Evolutionary conservation across 2,329 filamentous ascomycete genomes (phyloP), one percentile per base, ranked within the genome.

Genomic region (Dothideomycetes sp.): DNA sequence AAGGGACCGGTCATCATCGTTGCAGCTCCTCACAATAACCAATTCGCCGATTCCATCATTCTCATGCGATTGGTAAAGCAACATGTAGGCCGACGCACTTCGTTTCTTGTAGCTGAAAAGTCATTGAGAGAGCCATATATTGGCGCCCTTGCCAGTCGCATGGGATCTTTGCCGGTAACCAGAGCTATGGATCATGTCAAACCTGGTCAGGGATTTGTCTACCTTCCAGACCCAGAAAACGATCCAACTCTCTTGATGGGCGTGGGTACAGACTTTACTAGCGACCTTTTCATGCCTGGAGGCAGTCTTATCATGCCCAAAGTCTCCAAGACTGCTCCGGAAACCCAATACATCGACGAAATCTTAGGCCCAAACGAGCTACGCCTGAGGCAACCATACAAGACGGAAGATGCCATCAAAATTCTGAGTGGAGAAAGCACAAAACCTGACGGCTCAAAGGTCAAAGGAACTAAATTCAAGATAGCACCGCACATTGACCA

Each of bases 21-120:
- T 51, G 91, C 88, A 30, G 91, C 89, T 41, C 91, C 91, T 50
- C 91, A 98, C 70, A 89, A 89, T 45, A 98, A 98, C 61, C 86
- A 91, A 80, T 98, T 98, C 53, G 88, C 96, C 57, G 91, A 98
- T 57, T 89, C 87, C 38, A 74, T 98, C 38, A 83, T 96, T 51
- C 75, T 98, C 38, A 93, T 94, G 76, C 82, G 88, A 49, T 85
- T 87, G 10, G 76, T 96, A 44, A 83, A 85, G 50, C 81, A 78
- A 57, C 87, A 95, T 67, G 83, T 87, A 39, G 80, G 82, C 50
- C 84, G 91, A 51, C 84, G 91, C 41, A 85, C 94, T 44, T 86
- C 87, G 39, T 88, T 94, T 56, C 76, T 98, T 35, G 89, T 94
- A 46, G 91, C 91, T n/a, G 88, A 93, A 53, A 95, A 95, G 60